These are phyloP conservation scores for Hericium coralloides DNA, from an alignment of 768 basidiomycete genomes.

Conservation along the genomic window DNA sequence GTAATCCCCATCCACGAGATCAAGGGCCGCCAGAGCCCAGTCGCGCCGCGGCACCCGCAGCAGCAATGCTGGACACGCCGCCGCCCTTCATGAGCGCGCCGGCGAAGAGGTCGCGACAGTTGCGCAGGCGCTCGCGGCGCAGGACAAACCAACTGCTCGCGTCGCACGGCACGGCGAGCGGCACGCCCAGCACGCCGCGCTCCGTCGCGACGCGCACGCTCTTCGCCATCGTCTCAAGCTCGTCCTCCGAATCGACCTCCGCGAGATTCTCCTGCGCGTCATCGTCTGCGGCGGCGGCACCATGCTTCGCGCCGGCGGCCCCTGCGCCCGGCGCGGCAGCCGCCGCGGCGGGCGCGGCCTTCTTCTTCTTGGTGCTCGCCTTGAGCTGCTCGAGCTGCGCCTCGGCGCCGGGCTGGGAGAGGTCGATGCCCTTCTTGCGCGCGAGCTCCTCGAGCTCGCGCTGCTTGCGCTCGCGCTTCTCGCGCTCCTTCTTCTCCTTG, in stretches of 20 bases:
- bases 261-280: slow-evolving; percentile 50
- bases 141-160: slow-evolving; percentile 78
- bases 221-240: slow-evolving; percentile 65
- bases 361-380: slow-evolving; percentile 52
- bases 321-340: slow-evolving; percentile 26
- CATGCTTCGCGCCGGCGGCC: slow-evolving; percentile 31
- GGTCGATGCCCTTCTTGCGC: slow-evolving; percentile 41
- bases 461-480: slow-evolving; percentile 78
- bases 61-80: slow-evolving; percentile 15
- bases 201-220: slow-evolving; percentile 48
- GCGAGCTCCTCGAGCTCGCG: slow-evolving; percentile 62
- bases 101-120: slow-evolving; percentile 25
- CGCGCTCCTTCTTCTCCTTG: slow-evolving; percentile 74
- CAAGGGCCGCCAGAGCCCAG: slow-evolving; percentile 4
- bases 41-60: slow-evolving; percentile 13
- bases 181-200: slow-evolving; percentile 51
- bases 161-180: slow-evolving; percentile 66
- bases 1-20: not conserved
- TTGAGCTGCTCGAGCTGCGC: slow-evolving; percentile 21
- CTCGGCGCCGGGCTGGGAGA: slow-evolving; percentile 32
- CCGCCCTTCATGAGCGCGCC: slow-evolving; percentile 20
- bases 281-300: slow-evolving; percentile 47
- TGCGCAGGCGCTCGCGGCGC: slow-evolving; percentile 53
- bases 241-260: slow-evolving; percentile 77
- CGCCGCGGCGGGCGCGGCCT: slow-evolving; percentile 33